These are phyloP conservation scores for Cyclocybe cylindracea DNA, from an alignment of 768 basidiomycete species.

Conservation along the genomic window DNA sequence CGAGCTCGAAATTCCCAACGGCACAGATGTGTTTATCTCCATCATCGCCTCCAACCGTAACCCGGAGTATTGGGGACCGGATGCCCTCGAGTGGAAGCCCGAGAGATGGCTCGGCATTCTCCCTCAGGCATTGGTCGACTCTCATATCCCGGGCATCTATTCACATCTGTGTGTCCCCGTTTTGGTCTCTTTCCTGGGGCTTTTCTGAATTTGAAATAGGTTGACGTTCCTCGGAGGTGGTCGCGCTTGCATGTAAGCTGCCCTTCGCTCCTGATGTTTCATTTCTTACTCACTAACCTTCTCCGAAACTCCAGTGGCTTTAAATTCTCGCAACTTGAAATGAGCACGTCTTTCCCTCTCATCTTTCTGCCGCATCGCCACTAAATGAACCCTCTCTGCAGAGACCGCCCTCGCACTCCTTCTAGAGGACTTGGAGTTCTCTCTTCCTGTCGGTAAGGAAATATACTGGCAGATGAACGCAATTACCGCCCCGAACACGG, in stretches of 20 bases:
- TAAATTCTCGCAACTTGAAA: conserved; percentile 38
- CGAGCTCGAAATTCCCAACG: conserved; percentile 2
- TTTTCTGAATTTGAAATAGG: conserved; percentile 3
- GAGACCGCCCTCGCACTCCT: conserved; percentile 31
- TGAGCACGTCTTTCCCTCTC: not conserved
- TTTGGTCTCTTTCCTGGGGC: not conserved
- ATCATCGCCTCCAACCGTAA: conserved; percentile 4
- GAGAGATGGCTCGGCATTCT: conserved; percentile 23
- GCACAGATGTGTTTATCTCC: not conserved
- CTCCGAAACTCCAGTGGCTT: conserved; percentile 27
- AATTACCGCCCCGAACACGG: conserved; percentile 22
- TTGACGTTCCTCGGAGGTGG: conserved; percentile 26
- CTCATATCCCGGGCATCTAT: conserved; percentile 17
- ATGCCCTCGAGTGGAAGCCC: conserved; percentile 23
- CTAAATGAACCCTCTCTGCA: conserved; percentile 8
- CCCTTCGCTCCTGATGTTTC: not conserved
- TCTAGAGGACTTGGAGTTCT: conserved; percentile 27
- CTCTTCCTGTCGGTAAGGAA: conserved; percentile 21
- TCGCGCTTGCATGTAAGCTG: conserved; percentile 21
- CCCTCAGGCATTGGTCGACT: conserved; percentile 15
- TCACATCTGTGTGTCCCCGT: conserved; percentile 14
- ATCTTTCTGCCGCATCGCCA: not conserved
- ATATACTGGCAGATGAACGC: conserved; percentile 31
- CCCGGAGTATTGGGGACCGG: conserved; percentile 11
- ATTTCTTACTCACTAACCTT: not conserved